Evolutionary conservation across 345 rosid genomes (phyloP), one percentile per base, ranked within the genome.

Genomic region (Stellera chamaejasme): DNA sequence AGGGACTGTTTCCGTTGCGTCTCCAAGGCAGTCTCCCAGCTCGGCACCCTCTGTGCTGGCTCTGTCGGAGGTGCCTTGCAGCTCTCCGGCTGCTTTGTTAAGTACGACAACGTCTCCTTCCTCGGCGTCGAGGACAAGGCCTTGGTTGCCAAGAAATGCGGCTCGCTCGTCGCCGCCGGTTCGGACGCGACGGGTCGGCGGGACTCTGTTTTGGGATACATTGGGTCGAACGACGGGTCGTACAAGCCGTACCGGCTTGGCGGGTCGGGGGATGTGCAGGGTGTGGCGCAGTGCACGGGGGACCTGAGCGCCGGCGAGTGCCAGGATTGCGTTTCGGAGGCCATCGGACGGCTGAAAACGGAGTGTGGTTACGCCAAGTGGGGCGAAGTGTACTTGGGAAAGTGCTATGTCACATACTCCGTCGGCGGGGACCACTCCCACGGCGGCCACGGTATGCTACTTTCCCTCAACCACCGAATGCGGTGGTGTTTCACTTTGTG

Each of bases 301-400:
- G 96, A 92, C 64, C 69, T 92, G 66, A 86, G 85, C 67, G 53
- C 52, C 9, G 77, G 56, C 11, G 78, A 86, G 71, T 92, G 98
- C 55, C 96, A 88, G 52, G 96, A 92, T 63, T 92, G 98, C 55
- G 64, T 85, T 73, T 72, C 82, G 61, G 95, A 88, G 49, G 92
- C 96, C 10, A 82, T 82, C 65, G 75, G 64, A 61, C 81, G 65
- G 73, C 50, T 92, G 58, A 88, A 69, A 67, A 69, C 83, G 9
- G 75, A 77, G 11, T 87, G 98, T 13, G 83, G 72, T 25, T 47
- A 63, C 12, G 75, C 90, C 36, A 73, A 50, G 52, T 83, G 82
- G 87, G 98, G 85, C 6, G 96, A 88, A 67, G 55, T 88, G 75
- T 91, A 70, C 83, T 63, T 91, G 67, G 95, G 85, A 39, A 91